Conservation (phyloP, 352 stramenopile species). For the Pythium aquatile region DNA sequence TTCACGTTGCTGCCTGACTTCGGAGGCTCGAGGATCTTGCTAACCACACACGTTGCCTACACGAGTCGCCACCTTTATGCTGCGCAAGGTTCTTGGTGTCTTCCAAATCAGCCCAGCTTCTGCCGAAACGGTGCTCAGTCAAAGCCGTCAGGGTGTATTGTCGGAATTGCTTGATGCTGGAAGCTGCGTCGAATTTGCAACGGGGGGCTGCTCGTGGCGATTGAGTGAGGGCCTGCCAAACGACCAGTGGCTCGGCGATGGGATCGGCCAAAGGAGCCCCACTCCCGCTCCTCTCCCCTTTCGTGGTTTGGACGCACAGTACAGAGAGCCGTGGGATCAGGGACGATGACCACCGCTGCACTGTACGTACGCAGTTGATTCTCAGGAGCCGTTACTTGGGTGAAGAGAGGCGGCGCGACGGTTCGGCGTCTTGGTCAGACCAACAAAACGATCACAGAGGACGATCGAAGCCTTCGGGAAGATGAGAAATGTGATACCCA, state of each 20-base stretch:
- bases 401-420: not conserved
- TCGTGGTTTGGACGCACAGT: no score
- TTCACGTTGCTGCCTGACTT: not conserved
- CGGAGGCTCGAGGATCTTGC: not conserved
- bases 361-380: not conserved
- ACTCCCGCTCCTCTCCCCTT: not conserved
- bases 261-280: not conserved
- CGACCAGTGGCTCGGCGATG: not conserved
- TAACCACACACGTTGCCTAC: not conserved
- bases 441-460: not conserved
- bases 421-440: slow-evolving; percentile 3
- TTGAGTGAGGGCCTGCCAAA: not conserved
- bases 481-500: no score
- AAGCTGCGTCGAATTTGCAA: not conserved
- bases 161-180: not conserved
- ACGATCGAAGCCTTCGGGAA: not conserved
- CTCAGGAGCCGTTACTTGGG: not conserved
- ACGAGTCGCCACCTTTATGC: not conserved
- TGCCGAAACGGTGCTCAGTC: not conserved
- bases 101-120: not conserved
- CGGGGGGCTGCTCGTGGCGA: not conserved
- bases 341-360: not conserved
- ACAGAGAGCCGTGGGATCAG: no score
- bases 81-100: not conserved
- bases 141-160: not conserved